phyloP scores from a whole-genome alignment of 257 asterid species.

The Sherardia arvensis region DNA sequence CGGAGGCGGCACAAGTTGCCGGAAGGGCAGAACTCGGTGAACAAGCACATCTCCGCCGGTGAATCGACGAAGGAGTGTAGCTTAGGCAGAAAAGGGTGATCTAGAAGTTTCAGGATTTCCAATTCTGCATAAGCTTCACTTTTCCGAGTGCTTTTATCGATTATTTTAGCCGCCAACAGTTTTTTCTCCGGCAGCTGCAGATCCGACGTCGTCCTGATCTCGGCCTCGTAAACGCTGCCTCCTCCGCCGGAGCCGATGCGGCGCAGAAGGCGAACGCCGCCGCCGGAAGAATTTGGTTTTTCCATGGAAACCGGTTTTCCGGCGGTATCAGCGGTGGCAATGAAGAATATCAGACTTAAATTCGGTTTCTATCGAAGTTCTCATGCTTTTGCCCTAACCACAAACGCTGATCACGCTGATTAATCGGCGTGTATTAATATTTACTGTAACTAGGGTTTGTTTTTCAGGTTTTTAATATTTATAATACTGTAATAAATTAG shows the following conservation, averaged over 20 bases:
- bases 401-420: no score
- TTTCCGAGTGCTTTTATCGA: constrained; percentile 41
- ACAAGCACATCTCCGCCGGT: constrained; percentile 50
- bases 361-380: no score
- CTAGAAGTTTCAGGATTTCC: constrained; percentile 61
- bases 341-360: background rate
- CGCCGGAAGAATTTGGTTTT: background rate
- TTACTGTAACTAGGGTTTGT: no score
- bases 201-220: background rate
- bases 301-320: background rate
- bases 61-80: constrained; percentile 48
- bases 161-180: constrained; percentile 58
- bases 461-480: no score
- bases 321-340: background rate
- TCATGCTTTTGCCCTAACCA: no score
- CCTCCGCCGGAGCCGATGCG: background rate
- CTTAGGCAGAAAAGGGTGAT: constrained; percentile 78
- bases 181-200: no score
- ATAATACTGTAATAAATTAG: no score
- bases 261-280: background rate
- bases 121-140: constrained; percentile 48
- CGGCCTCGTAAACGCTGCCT: background rate
- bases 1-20: constrained; percentile 73
- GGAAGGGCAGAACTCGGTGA: constrained; percentile 71
- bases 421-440: no score